Conservation (phyloP, 164 flowering plant species). For the Vitis riparia region DNA sequence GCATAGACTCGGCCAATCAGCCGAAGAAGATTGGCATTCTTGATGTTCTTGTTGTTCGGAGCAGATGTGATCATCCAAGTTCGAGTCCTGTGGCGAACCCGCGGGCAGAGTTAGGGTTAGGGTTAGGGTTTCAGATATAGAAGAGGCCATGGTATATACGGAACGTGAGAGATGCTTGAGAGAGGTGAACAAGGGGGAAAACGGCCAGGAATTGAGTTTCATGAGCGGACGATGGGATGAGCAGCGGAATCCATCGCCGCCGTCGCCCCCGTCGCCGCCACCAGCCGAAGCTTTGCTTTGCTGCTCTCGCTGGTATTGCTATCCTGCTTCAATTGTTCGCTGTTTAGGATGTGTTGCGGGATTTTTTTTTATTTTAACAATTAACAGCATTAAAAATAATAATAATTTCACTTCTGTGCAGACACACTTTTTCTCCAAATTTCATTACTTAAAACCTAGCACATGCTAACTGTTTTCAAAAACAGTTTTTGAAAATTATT, state of each 20-base stretch:
- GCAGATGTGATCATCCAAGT: constrained; percentile 37
- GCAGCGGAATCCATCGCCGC: constrained; percentile 38
- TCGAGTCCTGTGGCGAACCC: constrained; percentile 19
- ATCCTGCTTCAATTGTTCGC: too few species aligned
- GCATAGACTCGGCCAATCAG: constrained; percentile 27
- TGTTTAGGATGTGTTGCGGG: too few species aligned
- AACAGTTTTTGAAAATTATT: too few species aligned
- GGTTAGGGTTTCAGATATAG: constrained; percentile 14
- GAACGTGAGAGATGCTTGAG: constrained; percentile 2
- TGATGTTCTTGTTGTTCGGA: constrained; percentile 14
- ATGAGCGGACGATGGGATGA: constrained; percentile 28
- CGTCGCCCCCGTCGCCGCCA: background rate
- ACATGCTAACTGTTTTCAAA: too few species aligned
- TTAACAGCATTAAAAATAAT: too few species aligned
- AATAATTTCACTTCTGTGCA: too few species aligned
- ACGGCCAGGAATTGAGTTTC: constrained; percentile 11
- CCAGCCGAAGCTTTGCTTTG: too few species aligned
- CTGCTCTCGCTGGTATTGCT: too few species aligned
- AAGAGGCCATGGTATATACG: constrained; percentile 27
- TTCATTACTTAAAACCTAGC: too few species aligned
- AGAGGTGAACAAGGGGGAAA: background rate
- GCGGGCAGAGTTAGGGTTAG: constrained; percentile 18
- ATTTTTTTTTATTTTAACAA: too few species aligned
- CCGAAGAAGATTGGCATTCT: background rate
- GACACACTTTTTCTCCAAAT: too few species aligned